These are phyloP conservation scores for Citrus mangshanensis DNA, from an alignment of 345 rosid species.

Conservation along the genomic window DNA sequence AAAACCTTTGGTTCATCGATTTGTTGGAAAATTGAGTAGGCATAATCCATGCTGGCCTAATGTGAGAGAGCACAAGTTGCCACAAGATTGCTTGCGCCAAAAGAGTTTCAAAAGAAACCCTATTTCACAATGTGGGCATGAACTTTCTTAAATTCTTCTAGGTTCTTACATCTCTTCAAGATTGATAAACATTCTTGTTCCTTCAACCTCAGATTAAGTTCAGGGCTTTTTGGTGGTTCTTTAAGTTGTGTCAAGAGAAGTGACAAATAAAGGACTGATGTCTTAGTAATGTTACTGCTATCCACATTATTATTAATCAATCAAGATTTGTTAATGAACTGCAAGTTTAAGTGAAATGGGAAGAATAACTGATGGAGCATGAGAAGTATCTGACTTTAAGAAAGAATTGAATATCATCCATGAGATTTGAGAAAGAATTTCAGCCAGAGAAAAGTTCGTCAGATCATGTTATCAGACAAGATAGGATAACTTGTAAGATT, in stretches of 20 bases:
- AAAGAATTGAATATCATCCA: slow-evolving; percentile 4
- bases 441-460: slow-evolving; percentile 1
- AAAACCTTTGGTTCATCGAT: slow-evolving; percentile 32
- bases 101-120: slow-evolving; percentile 29
- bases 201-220: slow-evolving; percentile 27
- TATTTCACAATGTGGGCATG: slow-evolving; percentile 49
- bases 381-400: background rate
- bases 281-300: slow-evolving; percentile 31
- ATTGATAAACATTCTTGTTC: slow-evolving; percentile 57
- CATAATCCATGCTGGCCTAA: slow-evolving; percentile 44
- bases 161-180: slow-evolving; percentile 46
- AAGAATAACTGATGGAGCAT: background rate
- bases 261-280: slow-evolving; percentile 29
- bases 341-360: background rate
- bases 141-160: slow-evolving; percentile 49
- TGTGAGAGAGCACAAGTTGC: slow-evolving; percentile 37
- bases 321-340: background rate
- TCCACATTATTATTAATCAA: slow-evolving; percentile 22
- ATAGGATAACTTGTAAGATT: slow-evolving; percentile 30
- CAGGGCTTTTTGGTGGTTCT: slow-evolving; percentile 22
- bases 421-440: background rate
- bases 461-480: slow-evolving; percentile 12
- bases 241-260: slow-evolving; percentile 18
- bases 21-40: slow-evolving; percentile 32
- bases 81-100: slow-evolving; percentile 36